Base-by-base conservation (phyloP, 2,329 filamentous ascomycete genomes). In the Chaetomium strumarium region DNA sequence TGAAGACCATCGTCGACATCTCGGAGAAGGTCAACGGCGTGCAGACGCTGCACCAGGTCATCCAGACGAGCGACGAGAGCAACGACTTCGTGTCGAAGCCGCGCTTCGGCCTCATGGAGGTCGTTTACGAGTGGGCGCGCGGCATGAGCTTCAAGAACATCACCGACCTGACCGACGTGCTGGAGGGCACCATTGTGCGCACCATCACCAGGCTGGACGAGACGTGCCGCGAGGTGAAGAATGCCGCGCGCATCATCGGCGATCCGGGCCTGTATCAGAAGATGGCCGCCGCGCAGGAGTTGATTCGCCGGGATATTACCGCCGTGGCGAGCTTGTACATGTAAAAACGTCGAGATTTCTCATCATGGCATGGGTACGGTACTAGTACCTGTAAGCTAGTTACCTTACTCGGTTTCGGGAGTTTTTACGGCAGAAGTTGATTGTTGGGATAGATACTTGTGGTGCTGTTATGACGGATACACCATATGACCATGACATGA, bases 71-170 rank as follows among this genome's bases (percentile, higher is more conserved):
- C 1, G 92, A 97, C 51, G 92, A 96, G 66, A 86, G 85, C 53
- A 96, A 95, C 63, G 92, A 97, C 69, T 96, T 96, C 65, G 86
- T 88, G 34, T 90, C 84, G 55, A 80, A 85, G 50, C 90, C 91
- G 2, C 81, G 92, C 10, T 99, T 99, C 66, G 93, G 92, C 1
- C 79, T 99, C 51, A 90, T 96, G 67, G 93, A 99, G 70, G 93
- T 99, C 0, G 95, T 99, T 33, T 96, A 97, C 67, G 93, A 99
- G 70, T 99, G 93, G 93, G 93, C 93, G 10, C 78, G 90, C 46
- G 93, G 93, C 24, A 97, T 97, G 90, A 92, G 88, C 48, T 99
- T 99, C 77, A 95, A 95, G 71, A 92, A 93, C 59, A 99, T 99
- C 61, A 97, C 92, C 0, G 88, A 92, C 60, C 73, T 99, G 66